Conservation (phyloP, 495 filamentous ascomycete genomes). For the Xylaria palmicola region DNA sequence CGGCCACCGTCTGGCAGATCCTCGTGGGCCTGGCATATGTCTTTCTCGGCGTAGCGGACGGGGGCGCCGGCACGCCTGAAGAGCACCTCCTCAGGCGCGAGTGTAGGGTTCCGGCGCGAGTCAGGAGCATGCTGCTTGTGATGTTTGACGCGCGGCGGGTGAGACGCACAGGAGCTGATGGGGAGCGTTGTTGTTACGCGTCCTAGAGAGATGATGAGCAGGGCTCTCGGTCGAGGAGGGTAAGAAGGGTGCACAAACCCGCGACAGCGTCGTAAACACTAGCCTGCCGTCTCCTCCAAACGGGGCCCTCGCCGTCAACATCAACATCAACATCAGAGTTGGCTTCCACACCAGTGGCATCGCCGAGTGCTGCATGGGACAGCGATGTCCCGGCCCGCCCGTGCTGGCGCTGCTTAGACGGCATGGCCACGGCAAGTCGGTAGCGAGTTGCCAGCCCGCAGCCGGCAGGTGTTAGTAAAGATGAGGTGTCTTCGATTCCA, state of each 20-base stretch:
- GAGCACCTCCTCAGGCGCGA: constrained; percentile 74
- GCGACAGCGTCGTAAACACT: constrained; percentile 81
- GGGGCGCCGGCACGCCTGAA: constrained; percentile 64
- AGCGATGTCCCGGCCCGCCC: constrained; percentile 6
- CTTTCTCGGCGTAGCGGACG: constrained; percentile 63
- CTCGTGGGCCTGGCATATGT: constrained; percentile 63
- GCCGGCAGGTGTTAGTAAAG: not conserved
- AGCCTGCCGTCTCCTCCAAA: constrained; percentile 29
- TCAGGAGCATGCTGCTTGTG: constrained; percentile 47
- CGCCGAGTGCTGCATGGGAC: not conserved
- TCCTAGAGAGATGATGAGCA: constrained; percentile 37
- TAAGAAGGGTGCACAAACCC: constrained; percentile 44
- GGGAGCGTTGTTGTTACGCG: constrained; percentile 36
- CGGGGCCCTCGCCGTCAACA: not conserved
- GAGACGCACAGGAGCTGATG: constrained; percentile 7
- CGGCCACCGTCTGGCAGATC: constrained; percentile 40
- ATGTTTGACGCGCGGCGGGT: constrained; percentile 10
- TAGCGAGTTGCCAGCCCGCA: not conserved
- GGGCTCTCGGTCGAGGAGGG: not conserved
- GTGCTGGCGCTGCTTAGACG: constrained; percentile 17
- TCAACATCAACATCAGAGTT: not conserved
- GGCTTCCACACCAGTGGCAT: constrained; percentile 13
- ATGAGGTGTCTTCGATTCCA: not conserved
- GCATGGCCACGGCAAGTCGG: constrained; percentile 14
- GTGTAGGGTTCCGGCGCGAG: constrained; percentile 49